phyloP scores from a whole-genome alignment of 2,329 filamentous ascomycete genomes.

The Tricladium varicosporioides region DNA sequence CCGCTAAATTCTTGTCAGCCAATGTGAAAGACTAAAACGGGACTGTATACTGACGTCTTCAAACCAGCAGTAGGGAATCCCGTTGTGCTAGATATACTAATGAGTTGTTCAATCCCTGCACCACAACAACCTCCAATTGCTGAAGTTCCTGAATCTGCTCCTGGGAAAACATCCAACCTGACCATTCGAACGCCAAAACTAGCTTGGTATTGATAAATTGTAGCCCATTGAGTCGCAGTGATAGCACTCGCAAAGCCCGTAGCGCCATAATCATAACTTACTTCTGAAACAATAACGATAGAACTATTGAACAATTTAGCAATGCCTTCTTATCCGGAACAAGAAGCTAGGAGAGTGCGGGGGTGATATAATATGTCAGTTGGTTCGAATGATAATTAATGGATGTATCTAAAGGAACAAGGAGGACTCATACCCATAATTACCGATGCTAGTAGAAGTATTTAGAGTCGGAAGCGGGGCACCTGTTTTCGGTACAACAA shows the following conservation, averaged over 20 bases:
- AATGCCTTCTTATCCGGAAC: too few relatives aligned
- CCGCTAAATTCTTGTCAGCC: conserved; percentile 26
- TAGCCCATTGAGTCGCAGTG: conserved; percentile 52
- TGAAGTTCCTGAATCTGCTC: conserved; percentile 42
- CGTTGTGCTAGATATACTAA: conserved; percentile 25
- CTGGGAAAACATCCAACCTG: conserved; percentile 54
- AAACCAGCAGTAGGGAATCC: conserved; percentile 53
- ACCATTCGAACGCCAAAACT: conserved; percentile 58
- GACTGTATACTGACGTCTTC: conserved; percentile 33
- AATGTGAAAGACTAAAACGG: too few relatives aligned
- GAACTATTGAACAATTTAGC: too few relatives aligned
- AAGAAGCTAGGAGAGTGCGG: too few relatives aligned
- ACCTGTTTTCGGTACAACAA: conserved; percentile 52
- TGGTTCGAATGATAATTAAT: too few relatives aligned
- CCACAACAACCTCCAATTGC: conserved; percentile 42
- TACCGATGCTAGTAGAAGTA: conserved; percentile 43
- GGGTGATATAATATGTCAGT: too few relatives aligned
- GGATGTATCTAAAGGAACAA: too few relatives aligned
- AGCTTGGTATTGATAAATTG: conserved; percentile 54
- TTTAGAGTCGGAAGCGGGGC: conserved; percentile 50
- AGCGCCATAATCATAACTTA: conserved; percentile 7
- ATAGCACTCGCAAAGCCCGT: conserved; percentile 30
- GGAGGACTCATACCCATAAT: too few relatives aligned
- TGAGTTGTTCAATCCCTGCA: conserved; percentile 36
- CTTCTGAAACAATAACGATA: conserved; percentile 41